Conservation (phyloP, 139 green algal species). For the Picochlorum sp. region DNA sequence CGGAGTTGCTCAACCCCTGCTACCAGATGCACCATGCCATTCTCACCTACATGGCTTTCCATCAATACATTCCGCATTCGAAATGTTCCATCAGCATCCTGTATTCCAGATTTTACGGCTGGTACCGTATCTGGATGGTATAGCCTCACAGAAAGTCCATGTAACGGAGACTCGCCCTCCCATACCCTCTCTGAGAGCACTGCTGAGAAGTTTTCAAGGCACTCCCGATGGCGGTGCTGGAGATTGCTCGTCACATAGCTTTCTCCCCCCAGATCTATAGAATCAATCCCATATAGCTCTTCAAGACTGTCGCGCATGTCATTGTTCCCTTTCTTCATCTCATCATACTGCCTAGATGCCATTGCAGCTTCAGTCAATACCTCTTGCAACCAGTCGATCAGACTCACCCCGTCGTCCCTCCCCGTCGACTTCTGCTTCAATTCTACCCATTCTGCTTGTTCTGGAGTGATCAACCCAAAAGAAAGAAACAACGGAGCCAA, state of each 20-base stretch:
- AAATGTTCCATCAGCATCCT: constrained; percentile 42
- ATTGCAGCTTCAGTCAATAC: constrained; percentile 58
- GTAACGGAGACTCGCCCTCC: constrained; percentile 17
- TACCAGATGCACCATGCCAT: constrained; percentile 68
- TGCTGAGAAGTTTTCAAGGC: constrained; percentile 29
- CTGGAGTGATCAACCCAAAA: constrained; percentile 68
- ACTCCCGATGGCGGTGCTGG: constrained; percentile 60
- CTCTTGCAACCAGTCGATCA: constrained; percentile 65
- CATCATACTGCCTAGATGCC: constrained; percentile 63
- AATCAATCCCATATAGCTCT: constrained; percentile 48
- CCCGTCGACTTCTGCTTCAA: neutral
- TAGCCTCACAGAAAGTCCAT: constrained; percentile 38
- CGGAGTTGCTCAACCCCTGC: constrained; percentile 34
- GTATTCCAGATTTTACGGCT: constrained; percentile 34
- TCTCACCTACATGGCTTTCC: constrained; percentile 56
- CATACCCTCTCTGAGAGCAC: constrained; percentile 26
- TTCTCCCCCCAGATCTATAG: constrained; percentile 60
- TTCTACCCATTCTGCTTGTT: constrained; percentile 37
- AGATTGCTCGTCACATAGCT: constrained; percentile 45
- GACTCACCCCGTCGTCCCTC: constrained; percentile 37
- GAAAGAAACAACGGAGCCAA: constrained; percentile 71
- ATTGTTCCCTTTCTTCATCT: constrained; percentile 50
- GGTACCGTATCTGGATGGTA: constrained; percentile 61
- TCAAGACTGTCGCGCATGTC: constrained; percentile 45
- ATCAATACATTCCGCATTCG: constrained; percentile 43